Evolutionary conservation across 2,329 filamentous ascomycete genomes (phyloP).

Genomic region (Aspergillus quadrilineatus): DNA sequence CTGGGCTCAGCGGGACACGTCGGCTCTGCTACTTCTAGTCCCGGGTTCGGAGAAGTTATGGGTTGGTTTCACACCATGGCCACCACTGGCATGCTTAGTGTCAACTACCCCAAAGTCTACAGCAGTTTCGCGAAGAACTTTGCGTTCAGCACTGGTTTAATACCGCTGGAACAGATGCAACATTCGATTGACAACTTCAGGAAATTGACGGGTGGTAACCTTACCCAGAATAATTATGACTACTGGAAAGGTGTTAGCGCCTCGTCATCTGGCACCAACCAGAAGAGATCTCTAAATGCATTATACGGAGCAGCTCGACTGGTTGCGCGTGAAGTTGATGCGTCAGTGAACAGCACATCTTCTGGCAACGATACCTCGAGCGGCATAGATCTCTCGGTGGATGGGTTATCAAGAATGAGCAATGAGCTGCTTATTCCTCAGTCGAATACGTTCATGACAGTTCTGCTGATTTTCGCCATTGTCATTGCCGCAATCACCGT

Average conservation of each 20-base stretch:
- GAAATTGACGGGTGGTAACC: constrained; percentile 75
- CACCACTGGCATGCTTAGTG: constrained; percentile 93
- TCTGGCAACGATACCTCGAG: constrained; percentile 27
- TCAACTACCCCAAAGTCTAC: constrained; percentile 83
- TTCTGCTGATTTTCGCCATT: constrained; percentile 84
- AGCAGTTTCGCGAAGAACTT: constrained; percentile 91
- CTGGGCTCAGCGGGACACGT: constrained; percentile 60
- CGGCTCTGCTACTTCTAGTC: constrained; percentile 67
- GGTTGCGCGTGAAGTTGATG: constrained; percentile 51
- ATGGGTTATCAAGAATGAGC: constrained; percentile 78
- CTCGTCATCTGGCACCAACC: constrained; percentile 48
- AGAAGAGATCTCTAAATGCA: constrained; percentile 57
- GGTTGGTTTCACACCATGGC: constrained; percentile 92
- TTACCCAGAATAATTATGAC: constrained; percentile 74
- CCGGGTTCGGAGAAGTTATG: constrained; percentile 80
- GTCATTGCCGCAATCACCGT: constrained; percentile 80
- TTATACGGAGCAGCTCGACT: constrained; percentile 49
- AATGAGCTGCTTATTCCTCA: constrained; percentile 81
- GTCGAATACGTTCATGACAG: constrained; percentile 94
- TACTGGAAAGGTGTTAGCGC: constrained; percentile 52
- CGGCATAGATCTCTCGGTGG: constrained; percentile 51
- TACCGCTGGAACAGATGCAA: constrained; percentile 81
- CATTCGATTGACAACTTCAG: constrained; percentile 81
- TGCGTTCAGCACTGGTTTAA: constrained; percentile 80
- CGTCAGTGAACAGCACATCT: constrained; percentile 43